phyloP scores from a whole-genome alignment of 768 basidiomycete species.

The Naganishia friedmannii region DNA sequence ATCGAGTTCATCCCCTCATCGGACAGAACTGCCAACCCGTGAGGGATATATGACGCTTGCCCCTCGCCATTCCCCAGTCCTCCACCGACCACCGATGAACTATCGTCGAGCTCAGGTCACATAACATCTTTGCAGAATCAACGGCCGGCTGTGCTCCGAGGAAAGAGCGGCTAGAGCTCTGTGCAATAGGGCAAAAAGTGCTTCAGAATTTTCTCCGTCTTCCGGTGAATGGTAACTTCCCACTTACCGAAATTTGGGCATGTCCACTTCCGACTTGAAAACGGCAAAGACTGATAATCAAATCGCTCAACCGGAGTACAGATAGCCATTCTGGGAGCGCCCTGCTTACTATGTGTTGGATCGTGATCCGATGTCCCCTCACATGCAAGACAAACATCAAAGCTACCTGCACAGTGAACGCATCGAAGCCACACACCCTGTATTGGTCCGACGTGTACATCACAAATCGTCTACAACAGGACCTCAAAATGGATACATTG shows the following conservation, averaged over 20 bases:
- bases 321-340: too few relatives aligned
- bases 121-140: constrained; percentile 54
- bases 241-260: constrained; percentile 65
- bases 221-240: background rate
- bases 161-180: constrained; percentile 59
- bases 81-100: too few relatives aligned
- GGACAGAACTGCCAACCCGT: too few relatives aligned
- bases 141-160: constrained; percentile 59
- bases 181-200: constrained; percentile 6
- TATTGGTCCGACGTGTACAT: constrained; percentile 77
- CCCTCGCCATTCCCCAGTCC: too few relatives aligned
- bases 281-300: constrained; percentile 65
- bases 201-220: constrained; percentile 46
- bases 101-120: background rate
- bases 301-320: background rate
- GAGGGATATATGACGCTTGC: too few relatives aligned
- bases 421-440: constrained; percentile 88
- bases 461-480: constrained; percentile 71
- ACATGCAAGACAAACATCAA: constrained; percentile 82
- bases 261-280: constrained; percentile 79
- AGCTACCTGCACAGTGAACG: constrained; percentile 67
- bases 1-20: too few relatives aligned
- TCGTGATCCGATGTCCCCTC: constrained; percentile 79
- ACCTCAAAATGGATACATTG: background rate
- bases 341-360: constrained; percentile 59